These are phyloP conservation scores for Tripterygium wilfordii DNA, from an alignment of 177 flowering plant species.

Conservation along the genomic window DNA sequence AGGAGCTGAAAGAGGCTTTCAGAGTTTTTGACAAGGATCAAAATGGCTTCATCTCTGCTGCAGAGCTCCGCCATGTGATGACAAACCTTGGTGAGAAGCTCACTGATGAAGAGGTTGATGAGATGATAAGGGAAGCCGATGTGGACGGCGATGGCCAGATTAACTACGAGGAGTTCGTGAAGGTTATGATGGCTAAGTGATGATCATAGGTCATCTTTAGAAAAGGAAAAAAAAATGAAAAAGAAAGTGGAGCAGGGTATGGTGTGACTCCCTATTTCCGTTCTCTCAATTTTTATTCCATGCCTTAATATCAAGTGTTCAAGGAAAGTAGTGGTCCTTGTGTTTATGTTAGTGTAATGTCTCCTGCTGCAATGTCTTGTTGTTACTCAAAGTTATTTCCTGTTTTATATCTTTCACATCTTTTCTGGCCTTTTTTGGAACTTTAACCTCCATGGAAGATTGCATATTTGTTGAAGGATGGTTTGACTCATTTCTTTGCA, in stretches of 20 bases:
- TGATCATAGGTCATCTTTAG: conserved; percentile 2
- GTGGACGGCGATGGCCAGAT: conserved; percentile 94
- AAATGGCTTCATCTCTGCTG: conserved; percentile 92
- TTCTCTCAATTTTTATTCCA: conserved; percentile 2
- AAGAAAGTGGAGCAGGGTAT: neutral
- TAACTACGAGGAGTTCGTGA: conserved; percentile 87
- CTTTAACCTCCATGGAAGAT: too few relatives aligned
- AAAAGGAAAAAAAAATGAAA: neutral
- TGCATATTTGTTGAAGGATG: too few relatives aligned
- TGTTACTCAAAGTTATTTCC: too few relatives aligned
- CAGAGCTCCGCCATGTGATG: conserved; percentile 95
- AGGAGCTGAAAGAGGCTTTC: conserved; percentile 90
- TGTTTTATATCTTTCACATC: too few relatives aligned
- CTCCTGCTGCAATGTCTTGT: too few relatives aligned
- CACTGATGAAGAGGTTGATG: conserved; percentile 87
- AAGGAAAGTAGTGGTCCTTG: too few relatives aligned
- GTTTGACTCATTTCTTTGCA: too few relatives aligned
- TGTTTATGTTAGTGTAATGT: too few relatives aligned
- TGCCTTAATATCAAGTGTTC: too few relatives aligned
- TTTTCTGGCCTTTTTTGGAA: too few relatives aligned
- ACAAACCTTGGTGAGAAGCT: conserved; percentile 92
- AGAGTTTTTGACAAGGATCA: conserved; percentile 91
- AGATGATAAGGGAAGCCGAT: conserved; percentile 90
- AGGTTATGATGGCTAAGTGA: conserved; percentile 94
- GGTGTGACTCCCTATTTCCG: conserved; percentile 7